phyloP scores from a whole-genome alignment of 441 rosid genomes.

The Corymbia calophylla region DNA sequence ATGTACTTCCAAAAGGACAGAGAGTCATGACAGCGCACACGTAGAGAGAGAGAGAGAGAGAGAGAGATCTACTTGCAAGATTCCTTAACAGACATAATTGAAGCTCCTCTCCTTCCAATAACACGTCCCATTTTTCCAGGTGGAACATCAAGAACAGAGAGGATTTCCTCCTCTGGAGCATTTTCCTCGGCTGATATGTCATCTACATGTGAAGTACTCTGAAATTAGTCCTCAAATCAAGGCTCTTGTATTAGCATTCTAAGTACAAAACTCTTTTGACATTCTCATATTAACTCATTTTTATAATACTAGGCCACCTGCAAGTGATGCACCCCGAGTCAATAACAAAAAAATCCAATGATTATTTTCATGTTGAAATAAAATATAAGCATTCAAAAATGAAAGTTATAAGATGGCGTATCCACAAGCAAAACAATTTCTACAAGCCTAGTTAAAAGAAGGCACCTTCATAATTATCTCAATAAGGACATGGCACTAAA shows the following conservation, averaged over 20 bases:
- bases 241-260: neutral
- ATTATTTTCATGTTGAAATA: neutral
- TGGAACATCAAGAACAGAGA: conserved; percentile 79
- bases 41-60: conserved; percentile 3
- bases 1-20: neutral
- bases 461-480: neutral
- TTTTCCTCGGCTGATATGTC: conserved; percentile 29
- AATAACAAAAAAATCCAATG: neutral
- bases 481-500: neutral
- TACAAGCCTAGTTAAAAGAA: neutral
- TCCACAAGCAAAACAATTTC: neutral
- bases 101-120: conserved; percentile 81
- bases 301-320: neutral
- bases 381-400: neutral
- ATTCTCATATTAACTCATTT: neutral
- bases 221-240: neutral
- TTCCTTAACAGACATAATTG: conserved; percentile 70
- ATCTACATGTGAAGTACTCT: conserved; percentile 28
- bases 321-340: neutral
- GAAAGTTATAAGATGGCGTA: neutral
- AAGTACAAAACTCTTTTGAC: neutral
- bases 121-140: conserved; percentile 86
- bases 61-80: conserved; percentile 60
- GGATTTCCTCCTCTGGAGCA: conserved; percentile 64
- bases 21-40: neutral